Percentiles rank a stretch among this genome's conserved stretches.
Conservation (phyloP, 2,329 filamentous ascomycete species). For the Xylaria arbuscula region DNA sequence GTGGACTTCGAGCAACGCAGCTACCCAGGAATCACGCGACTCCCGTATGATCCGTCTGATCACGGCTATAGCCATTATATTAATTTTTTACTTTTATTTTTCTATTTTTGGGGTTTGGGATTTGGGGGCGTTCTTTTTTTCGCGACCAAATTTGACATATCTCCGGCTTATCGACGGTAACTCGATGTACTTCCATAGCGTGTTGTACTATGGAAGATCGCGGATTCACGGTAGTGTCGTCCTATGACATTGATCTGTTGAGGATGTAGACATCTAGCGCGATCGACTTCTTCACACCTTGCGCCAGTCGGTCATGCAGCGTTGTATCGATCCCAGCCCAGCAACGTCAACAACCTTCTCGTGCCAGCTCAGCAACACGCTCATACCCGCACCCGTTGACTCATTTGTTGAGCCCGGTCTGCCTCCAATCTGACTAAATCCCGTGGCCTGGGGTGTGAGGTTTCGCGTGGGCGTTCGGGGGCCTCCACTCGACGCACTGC, state of each 20-base stretch:
- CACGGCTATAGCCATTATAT: neutral
- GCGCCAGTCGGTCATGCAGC: conserved; percentile 96
- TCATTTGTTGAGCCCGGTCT: conserved; percentile 66
- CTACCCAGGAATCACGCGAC: neutral
- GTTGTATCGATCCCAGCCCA: conserved; percentile 88
- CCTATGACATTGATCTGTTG: conserved; percentile 12
- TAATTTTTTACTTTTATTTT: neutral
- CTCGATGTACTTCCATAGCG: neutral
- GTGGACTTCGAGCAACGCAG: neutral
- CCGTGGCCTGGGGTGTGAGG: conserved; percentile 80
- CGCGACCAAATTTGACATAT: neutral
- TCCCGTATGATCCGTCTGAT: neutral
- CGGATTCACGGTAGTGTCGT: conserved; percentile 3
- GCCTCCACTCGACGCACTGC: conserved; percentile 53
- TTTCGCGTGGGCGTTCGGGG: conserved; percentile 60
- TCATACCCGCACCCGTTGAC: conserved; percentile 90
- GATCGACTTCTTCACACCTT: conserved; percentile 69
- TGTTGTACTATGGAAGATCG: conserved; percentile 2
- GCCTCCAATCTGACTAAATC: conserved; percentile 82
- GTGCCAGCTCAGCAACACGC: conserved; percentile 96
- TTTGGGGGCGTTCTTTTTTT: no score
- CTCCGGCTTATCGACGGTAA: neutral
- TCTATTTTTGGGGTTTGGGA: no score
- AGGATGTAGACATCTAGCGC: conserved; percentile 14
- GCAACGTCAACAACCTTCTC: conserved; percentile 97